A percentile compares a stretch with the other conserved stretches of the same genome.
These are phyloP conservation scores for Mollisiaceae sp. DNA, from an alignment of 2,329 filamentous ascomycete species.

Conservation along the genomic window DNA sequence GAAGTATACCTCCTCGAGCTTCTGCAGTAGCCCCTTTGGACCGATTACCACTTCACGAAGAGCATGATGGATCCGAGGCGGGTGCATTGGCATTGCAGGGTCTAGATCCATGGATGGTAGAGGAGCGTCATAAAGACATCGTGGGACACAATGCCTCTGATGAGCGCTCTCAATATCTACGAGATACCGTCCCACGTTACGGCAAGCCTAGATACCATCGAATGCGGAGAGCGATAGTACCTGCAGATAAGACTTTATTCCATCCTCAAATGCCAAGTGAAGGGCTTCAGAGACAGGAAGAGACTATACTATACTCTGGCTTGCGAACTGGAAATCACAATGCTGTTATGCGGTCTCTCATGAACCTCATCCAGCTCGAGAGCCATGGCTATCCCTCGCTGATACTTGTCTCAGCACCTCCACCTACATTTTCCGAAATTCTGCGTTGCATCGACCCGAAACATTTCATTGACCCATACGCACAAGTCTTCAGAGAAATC, in stretches of 20 bases:
- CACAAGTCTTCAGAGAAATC: slow-evolving; percentile 52
- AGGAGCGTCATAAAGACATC: not conserved
- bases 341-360: slow-evolving; percentile 22
- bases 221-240: not conserved
- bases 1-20: slow-evolving; percentile 4
- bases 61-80: not conserved
- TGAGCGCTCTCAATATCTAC: not conserved
- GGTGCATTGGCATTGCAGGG: not conserved
- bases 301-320: slow-evolving; percentile 16
- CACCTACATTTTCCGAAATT: slow-evolving; percentile 65
- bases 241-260: not conserved
- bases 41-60: slow-evolving; percentile 4
- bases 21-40: not conserved
- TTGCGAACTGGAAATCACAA: slow-evolving; percentile 29
- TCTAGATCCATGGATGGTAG: not conserved
- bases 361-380: slow-evolving; percentile 22
- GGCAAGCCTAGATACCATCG: not conserved
- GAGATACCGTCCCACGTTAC: not conserved
- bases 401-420: slow-evolving; percentile 51
- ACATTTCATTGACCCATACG: slow-evolving; percentile 52
- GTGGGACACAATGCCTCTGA: not conserved
- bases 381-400: slow-evolving; percentile 34
- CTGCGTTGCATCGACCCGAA: slow-evolving; percentile 65
- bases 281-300: not conserved
- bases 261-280: not conserved